Percentiles rank a stretch among this genome's conserved stretches.
Conservation (phyloP, 768 basidiomycete species). For the Podaxis sp. region DNA sequence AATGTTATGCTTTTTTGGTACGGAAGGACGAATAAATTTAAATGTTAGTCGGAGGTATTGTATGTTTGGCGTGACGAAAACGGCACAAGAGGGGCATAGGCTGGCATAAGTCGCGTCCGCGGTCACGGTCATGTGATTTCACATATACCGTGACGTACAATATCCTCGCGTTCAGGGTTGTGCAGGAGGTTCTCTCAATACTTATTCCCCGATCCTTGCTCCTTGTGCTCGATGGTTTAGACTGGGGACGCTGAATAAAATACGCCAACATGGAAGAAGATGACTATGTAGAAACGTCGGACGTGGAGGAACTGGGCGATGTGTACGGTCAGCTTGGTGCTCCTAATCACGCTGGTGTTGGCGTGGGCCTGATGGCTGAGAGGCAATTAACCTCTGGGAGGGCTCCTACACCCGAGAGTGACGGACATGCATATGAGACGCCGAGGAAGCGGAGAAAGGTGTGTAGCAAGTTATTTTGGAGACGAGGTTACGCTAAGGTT, state of each 20-base stretch:
- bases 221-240: background rate
- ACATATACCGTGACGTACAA: background rate
- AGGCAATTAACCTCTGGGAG: background rate
- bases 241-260: background rate
- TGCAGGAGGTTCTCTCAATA: background rate
- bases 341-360: background rate
- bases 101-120: background rate
- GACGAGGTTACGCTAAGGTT: background rate
- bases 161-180: conserved; percentile 6
- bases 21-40: background rate
- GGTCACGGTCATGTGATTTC: conserved; percentile 11
- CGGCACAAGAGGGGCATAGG: background rate
- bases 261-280: background rate
- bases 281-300: conserved; percentile 14
- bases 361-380: background rate
- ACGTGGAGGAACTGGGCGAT: conserved; percentile 9
- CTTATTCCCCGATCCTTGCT: background rate
- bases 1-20: background rate
- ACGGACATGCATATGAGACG: background rate
- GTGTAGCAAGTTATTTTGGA: background rate
- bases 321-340: background rate
- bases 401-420: background rate
- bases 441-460: conserved; percentile 13
- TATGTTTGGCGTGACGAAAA: background rate
- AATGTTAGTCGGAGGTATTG: background rate